Base-by-base conservation (phyloP, 2,329 filamentous ascomycete genomes). In the Cadophora sp. region DNA sequence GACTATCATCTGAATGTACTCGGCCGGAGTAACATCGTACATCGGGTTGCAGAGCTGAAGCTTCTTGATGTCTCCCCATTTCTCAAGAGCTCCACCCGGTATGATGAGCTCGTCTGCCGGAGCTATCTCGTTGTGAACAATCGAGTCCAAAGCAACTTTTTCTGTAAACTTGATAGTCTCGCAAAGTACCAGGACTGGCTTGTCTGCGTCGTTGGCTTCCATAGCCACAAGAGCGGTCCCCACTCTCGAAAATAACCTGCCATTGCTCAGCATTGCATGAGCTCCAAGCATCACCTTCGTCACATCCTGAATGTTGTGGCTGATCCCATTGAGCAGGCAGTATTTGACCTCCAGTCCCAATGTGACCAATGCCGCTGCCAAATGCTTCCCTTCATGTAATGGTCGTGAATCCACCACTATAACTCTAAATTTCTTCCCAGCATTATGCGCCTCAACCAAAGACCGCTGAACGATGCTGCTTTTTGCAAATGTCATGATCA, bases 121-220 rank as follows among this genome's bases (percentile, higher is more conserved):
- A 81, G 88, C 94, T 70, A 97, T 91, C 82, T 99, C 96, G 79
- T 99, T 99, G 76, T 93, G 91, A 51, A 96, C 95, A 73, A 98
- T 92, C 27, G 93, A 95, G 80, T 98, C 96, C 16, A 97, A 88
- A 7, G 93, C 92, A 12, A 97, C 93, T 67, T 93, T 91, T 74
- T 93, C 90, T 76, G 96, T 92, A 79, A 98, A 97, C 81, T 98
- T 99, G 82, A 98, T 90, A 4, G 92, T 96, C 82, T 98, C 95
- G 79, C 93, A 97, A 68, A 97, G 91, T 3, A 97, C 93, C 40
- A 97, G 90, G 68, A 98, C 93, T 0, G 92, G 92, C 46, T 94
- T 87, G 67, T 91, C 90, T 24, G 89, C 84, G 66, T 92, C 88
- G 62, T 90, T 88, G 6, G 94, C 95, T 51, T 91, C 89, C 83